Base-by-base conservation (phyloP, 2,329 filamentous ascomycete species). In the Neofusicoccum cordaticola region DNA sequence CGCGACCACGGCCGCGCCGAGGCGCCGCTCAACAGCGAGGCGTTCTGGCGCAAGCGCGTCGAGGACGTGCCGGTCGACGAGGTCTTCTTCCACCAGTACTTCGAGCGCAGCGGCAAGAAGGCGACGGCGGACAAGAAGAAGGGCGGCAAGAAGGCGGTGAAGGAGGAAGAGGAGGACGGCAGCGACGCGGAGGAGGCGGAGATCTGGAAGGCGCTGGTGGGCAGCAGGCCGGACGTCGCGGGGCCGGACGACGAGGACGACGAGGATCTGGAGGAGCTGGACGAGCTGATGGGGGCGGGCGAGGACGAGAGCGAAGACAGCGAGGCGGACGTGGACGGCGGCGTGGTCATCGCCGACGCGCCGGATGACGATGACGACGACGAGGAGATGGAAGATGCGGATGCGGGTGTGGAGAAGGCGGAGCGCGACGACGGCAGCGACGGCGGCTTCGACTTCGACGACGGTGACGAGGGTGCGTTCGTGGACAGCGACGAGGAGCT, bases 81-180 rank as follows among this genome's bases (percentile, higher is more conserved):
- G 74, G 91, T 93, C 44, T 99, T 99, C 86, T 99, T 99, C 86
- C 95, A 99, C 78, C 89, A 92, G 69, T 99, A 99, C 85, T 99
- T 99, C 79, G 89, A 87, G 64, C 85, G 89, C 74, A 79, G 82
- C 11, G 85, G 82, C 27, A 31, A 31, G 56, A 79, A 82, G 69
- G 83, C 84, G 72, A 75, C 75, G 67, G 84, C 82, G 71, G 83
- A 84, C 70, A 85, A 85, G 78, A 84, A 86, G 75, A 79, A 81
- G 58, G 81, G 81, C 57, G 76, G 71, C 44, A 76, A 76, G 56
- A 78, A 78, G 63, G 74, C 70, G n/a, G 75, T 73, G 12, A 76
- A 79, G 19, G 81, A 73, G 4, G 73, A 73, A 65, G 71, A 74
- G 56, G 76, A 75, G n/a, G 75, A 73, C 66, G 79, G 79, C 1